Conservation (phyloP, 257 asterid species). For the Solanum chmielewskii region DNA sequence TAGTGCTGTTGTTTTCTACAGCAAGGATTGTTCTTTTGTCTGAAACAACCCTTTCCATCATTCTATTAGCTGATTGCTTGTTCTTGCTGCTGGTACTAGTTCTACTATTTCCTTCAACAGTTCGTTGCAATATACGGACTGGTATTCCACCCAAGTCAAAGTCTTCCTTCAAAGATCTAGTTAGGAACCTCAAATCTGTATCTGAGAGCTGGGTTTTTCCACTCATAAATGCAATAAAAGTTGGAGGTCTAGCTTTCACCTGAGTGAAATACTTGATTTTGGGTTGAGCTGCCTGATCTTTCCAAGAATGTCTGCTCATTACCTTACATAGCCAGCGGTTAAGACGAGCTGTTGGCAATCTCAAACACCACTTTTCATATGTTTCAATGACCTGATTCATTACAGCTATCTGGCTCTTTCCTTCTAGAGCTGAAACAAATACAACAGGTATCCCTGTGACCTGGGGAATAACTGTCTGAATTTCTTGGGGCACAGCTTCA, state of each 20-base stretch:
- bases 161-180: constrained; percentile 78
- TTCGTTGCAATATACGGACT: constrained; percentile 71
- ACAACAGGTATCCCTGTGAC: constrained; percentile 85
- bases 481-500: constrained; percentile 75
- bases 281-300: constrained; percentile 85
- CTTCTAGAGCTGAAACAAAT: constrained; percentile 90
- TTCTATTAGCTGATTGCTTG: constrained; percentile 15
- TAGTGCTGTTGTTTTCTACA: constrained; percentile 9
- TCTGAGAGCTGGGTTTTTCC: constrained; percentile 61
- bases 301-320: constrained; percentile 98
- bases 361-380: constrained; percentile 78
- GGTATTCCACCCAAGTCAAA: constrained; percentile 93
- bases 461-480: constrained; percentile 93
- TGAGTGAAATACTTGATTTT: constrained; percentile 93
- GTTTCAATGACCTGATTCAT: constrained; percentile 73
- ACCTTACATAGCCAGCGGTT: constrained; percentile 93
- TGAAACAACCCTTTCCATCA: constrained; percentile 29
- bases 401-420: constrained; percentile 52
- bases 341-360: constrained; percentile 82
- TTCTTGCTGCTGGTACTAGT: constrained; percentile 21
- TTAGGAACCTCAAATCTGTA: constrained; percentile 74
- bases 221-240: constrained; percentile 78
- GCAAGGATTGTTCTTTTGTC: constrained; percentile 45
- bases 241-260: constrained; percentile 98
- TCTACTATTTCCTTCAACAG: constrained; percentile 18